phyloP scores from a whole-genome alignment of 192 early-diverging fungal genomes.

The Coemansia sp. region DNA sequence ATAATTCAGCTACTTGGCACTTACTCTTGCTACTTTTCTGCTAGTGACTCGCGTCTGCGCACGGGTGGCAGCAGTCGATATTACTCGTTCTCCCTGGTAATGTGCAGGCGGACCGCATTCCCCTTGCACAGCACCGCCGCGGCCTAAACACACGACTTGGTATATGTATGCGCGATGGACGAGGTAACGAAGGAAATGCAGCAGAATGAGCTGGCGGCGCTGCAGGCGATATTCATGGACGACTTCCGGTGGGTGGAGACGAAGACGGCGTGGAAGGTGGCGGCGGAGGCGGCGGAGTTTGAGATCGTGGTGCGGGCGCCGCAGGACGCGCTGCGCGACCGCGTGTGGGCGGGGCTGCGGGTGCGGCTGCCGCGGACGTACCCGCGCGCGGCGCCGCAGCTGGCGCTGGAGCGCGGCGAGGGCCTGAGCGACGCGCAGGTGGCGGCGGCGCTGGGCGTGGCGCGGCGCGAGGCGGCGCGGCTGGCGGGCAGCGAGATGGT shows the following conservation, averaged over 20 bases:
- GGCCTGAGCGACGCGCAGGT: constrained; percentile 55
- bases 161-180: constrained; percentile 37
- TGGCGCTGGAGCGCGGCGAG: constrained; percentile 49
- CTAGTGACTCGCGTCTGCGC: too few relatives aligned
- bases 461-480: constrained; percentile 33
- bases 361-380: constrained; percentile 62
- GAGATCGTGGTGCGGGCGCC: constrained; percentile 24
- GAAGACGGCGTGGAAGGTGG: constrained; percentile 47
- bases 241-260: constrained; percentile 40
- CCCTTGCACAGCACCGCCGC: not conserved
- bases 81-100: too few relatives aligned
- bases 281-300: constrained; percentile 35
- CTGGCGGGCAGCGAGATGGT: constrained; percentile 63
- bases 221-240: constrained; percentile 57
- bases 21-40: too few relatives aligned
- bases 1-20: too few relatives aligned
- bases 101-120: too few relatives aligned
- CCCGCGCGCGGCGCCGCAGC: constrained; percentile 58
- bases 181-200: constrained; percentile 53
- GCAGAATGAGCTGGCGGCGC: constrained; percentile 67
- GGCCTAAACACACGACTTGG: not conserved
- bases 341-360: constrained; percentile 28
- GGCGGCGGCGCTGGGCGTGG: constrained; percentile 36
- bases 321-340: constrained; percentile 21
- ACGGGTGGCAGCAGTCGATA: too few relatives aligned